Conservation (phyloP, 371 early-diverging fungal species). For the Rhizomucor pusillus region DNA sequence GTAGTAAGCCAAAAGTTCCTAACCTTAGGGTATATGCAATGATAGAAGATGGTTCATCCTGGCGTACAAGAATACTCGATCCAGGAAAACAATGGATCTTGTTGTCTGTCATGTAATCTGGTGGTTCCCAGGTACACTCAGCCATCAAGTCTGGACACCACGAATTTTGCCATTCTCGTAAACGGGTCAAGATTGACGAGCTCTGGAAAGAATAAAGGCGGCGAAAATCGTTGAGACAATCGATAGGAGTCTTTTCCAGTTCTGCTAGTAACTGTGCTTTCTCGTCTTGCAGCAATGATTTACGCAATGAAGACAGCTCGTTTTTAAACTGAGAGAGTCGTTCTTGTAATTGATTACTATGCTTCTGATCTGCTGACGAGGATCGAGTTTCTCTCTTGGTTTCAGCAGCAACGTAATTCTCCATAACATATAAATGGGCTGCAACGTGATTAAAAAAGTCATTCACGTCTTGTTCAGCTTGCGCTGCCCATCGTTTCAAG, state of each 20-base stretch:
- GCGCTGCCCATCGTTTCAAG: constrained; percentile 10
- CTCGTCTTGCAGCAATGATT: constrained; percentile 20
- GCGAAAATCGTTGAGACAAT: constrained; percentile 38
- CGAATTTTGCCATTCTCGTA: constrained; percentile 34
- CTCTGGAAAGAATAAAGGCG: constrained; percentile 30
- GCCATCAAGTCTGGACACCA: constrained; percentile 19
- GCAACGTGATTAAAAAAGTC: constrained; percentile 21
- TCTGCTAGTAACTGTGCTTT: constrained; percentile 12
- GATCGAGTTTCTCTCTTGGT: constrained; percentile 7
- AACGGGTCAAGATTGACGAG: constrained; percentile 18
- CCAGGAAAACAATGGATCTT: constrained; percentile 75
- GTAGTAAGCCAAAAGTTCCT: neutral
- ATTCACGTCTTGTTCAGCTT: constrained; percentile 22
- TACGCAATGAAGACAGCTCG: constrained; percentile 9
- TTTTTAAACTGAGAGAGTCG: too few relatives aligned
- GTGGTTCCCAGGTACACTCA: constrained; percentile 30
- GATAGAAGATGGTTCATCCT: constrained; percentile 90
- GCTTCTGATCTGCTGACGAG: constrained; percentile 2
- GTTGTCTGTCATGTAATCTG: constrained; percentile 30
- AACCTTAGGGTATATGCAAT: constrained; percentile 83
- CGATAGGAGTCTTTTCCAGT: constrained; percentile 15
- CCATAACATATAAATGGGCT: constrained; percentile 23
- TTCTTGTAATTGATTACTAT: constrained; percentile 6
- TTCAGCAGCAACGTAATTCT: constrained; percentile 14
- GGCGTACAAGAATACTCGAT: constrained; percentile 83